Evolutionary conservation across 179 eudicot genomes (phyloP).

Genomic region (Patellifolia procumbens): DNA sequence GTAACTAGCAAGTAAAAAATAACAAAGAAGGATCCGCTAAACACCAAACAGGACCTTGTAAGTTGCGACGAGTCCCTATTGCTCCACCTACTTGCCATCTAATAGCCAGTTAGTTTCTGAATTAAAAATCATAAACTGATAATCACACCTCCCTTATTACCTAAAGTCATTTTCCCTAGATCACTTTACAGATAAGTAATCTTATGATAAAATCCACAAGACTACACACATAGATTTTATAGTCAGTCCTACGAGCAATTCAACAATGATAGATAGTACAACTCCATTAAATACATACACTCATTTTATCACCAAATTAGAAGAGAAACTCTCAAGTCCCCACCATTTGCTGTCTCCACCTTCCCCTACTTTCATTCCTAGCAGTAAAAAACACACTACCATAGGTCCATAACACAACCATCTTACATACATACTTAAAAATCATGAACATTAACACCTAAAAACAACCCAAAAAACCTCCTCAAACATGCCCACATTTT

Average conservation of each 20-base stretch:
- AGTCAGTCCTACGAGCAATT: not conserved
- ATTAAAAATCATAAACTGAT: not conserved
- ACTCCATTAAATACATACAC: not conserved
- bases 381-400: not conserved
- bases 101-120: no score
- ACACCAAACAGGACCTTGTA: no score
- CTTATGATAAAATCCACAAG: constrained; percentile 13
- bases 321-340: constrained; percentile 7
- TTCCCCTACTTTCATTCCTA: constrained; percentile 9
- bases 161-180: not conserved
- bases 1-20: no score
- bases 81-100: no score
- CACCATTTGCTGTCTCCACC: constrained; percentile 28
- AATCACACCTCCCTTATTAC: not conserved
- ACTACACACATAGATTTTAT: not conserved
- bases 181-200: constrained; percentile 14
- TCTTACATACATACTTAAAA: not conserved
- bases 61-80: no score
- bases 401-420: not conserved
- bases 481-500: constrained; percentile 36
- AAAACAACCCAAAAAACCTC: not conserved
- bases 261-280: not conserved
- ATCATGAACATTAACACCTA: constrained; percentile 10
- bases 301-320: constrained; percentile 2
- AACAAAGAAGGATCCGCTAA: no score